Evolutionary conservation across 108 stramenopile species (phyloP).

Genomic region (Nitzschia sp.): DNA sequence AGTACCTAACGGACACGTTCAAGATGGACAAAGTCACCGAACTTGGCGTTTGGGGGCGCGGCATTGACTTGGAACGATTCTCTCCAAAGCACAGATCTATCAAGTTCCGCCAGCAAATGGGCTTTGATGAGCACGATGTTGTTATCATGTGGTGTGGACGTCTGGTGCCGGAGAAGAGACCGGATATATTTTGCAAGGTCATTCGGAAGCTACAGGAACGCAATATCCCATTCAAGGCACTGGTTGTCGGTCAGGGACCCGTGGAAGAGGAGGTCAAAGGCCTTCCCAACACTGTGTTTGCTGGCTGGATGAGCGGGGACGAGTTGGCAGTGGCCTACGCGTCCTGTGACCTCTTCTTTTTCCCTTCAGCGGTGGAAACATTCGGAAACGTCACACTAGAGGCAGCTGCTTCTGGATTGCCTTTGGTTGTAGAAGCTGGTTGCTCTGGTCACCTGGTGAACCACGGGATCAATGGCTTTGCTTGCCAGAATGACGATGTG

Average conservation of each 20-base stretch:
- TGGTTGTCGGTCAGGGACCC: slow-evolving; percentile 73
- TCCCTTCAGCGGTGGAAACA: slow-evolving; percentile 82
- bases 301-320: slow-evolving; percentile 66
- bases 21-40: slow-evolving; percentile 48
- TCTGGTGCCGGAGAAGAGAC: slow-evolving; percentile 76
- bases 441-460: slow-evolving; percentile 68
- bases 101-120: slow-evolving; percentile 49
- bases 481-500: slow-evolving; percentile 41
- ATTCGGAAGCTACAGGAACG: slow-evolving; percentile 35
- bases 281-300: slow-evolving; percentile 51
- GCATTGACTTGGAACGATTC: slow-evolving; percentile 70
- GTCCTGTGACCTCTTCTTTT: slow-evolving; percentile 79
- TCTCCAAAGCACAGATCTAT: slow-evolving; percentile 48
- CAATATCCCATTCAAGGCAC: slow-evolving; percentile 41
- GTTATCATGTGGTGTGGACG: slow-evolving; percentile 69
- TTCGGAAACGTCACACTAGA: slow-evolving; percentile 88
- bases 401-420: slow-evolving; percentile 83
- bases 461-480: slow-evolving; percentile 57
- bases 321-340: slow-evolving; percentile 69
- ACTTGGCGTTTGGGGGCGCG: slow-evolving; percentile 74
- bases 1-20: slow-evolving; percentile 39
- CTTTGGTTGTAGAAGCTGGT: slow-evolving; percentile 75
- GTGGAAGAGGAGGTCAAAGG: slow-evolving; percentile 43
- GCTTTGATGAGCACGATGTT: slow-evolving; percentile 59
- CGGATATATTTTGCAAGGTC: slow-evolving; percentile 58